Evolutionary conservation across 2,329 filamentous ascomycete genomes (phyloP).

Genomic region (Chrysosporium queenslandicum): DNA sequence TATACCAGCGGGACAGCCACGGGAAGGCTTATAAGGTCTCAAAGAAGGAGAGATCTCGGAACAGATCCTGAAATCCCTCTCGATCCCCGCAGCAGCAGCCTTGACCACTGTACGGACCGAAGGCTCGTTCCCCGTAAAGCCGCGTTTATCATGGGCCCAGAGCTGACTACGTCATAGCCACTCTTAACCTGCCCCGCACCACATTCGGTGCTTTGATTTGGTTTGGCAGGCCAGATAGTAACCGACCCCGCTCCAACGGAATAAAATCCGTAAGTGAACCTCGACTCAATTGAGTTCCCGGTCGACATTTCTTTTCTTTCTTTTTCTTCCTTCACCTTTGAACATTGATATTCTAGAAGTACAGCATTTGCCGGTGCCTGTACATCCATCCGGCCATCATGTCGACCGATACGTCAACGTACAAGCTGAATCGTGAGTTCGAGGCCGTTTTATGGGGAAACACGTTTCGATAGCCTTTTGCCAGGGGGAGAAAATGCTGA

Average conservation of each 20-base stretch:
- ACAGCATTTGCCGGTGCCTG: too few relatives aligned
- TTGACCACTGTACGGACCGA: too few relatives aligned
- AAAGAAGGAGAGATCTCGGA: too few relatives aligned
- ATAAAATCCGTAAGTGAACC: neutral
- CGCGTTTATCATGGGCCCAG: neutral
- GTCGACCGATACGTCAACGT: conserved; percentile 50
- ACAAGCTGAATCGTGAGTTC: conserved; percentile 54
- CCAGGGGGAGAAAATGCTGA: conserved; percentile 17
- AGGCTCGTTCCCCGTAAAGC: neutral
- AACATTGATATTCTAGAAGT: too few relatives aligned
- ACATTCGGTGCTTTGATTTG: too few relatives aligned
- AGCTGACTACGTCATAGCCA: neutral
- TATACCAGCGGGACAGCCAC: too few relatives aligned
- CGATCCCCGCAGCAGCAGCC: too few relatives aligned
- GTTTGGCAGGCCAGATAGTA: too few relatives aligned
- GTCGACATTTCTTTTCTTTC: neutral
- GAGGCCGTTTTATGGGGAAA: conserved; percentile 22
- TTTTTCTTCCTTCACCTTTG: too few relatives aligned
- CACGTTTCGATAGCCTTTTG: neutral
- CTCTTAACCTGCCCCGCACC: conserved; percentile 1
- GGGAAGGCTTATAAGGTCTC: too few relatives aligned
- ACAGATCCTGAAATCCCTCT: too few relatives aligned
- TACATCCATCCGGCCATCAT: conserved; percentile 21
- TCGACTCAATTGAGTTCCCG: neutral
- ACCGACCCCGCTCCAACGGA: conserved; percentile 1